Base-by-base conservation (phyloP, 306 rosid species). In the peach (Prunus persica) region DNA sequence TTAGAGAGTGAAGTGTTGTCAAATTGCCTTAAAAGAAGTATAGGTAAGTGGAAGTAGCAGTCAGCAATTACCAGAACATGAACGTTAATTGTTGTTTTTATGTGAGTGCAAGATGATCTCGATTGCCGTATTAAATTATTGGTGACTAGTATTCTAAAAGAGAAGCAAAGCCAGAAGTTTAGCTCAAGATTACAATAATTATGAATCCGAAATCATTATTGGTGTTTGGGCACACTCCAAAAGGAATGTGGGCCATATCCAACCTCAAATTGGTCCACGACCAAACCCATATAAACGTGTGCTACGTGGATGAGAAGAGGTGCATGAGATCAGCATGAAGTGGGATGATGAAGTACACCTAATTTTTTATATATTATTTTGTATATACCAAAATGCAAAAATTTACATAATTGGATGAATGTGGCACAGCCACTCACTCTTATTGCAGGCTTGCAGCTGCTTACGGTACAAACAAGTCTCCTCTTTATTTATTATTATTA, bases 291-390 rank as follows among this genome's bases (percentile, higher is more conserved):
- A 78, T 73, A 74, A 78, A 24, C 73, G 54, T 71, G 69, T 82
- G 97, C 87, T 88, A 90, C 94, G 96, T 91, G 89, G 67, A 30
- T 30, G 57, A 30, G 78, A 71, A 76, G 77, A 76, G 86, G 46
- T 83, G 58, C 81, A 77, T 91, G 98, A 90, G 75, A 72, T 90
- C 90, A 93, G 94, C 98, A 88, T 93, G 98, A 93, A 85, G 96
- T 93, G 81, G 86, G 87, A 84, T 91, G 87, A 73, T 81, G 74
- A 87, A 89, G 89, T 76, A 85, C 85, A 86, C 74, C 80, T 50
- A 65, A 49, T 60, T 56, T 75, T 63, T n/a, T 16, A 1, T 32
- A 28, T 30, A 24, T 11, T 16, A 1, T 32, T 49, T 50, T 11
- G 2, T 22, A 25, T 6, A 41, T 55, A 11, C 14, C n/a, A 45